Percentiles rank a stretch among this genome's conserved stretches.
These are phyloP conservation scores for Shiraia sp. DNA, from an alignment of 2,329 filamentous ascomycete genomes.

Conservation along the genomic window DNA sequence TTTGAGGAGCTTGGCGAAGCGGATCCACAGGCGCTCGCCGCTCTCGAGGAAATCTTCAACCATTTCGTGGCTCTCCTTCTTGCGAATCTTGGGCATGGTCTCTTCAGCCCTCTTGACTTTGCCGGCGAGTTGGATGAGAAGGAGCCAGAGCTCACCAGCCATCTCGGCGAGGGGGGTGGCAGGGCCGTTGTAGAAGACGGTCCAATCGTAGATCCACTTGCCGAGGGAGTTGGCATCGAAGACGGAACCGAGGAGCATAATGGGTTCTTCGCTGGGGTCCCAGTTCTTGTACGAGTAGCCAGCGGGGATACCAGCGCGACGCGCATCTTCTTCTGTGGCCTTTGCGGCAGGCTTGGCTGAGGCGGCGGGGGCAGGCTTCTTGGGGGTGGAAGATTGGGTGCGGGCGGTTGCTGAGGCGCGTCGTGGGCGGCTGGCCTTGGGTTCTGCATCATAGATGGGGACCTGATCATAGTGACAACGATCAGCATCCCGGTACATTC, in stretches of 20 bases:
- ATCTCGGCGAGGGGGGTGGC: slow-evolving; percentile 84
- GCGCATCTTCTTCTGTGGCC: slow-evolving; percentile 69
- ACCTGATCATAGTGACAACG: slow-evolving; percentile 54
- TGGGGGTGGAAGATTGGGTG: slow-evolving; percentile 46
- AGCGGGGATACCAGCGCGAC: slow-evolving; percentile 70
- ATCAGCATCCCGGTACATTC: slow-evolving; percentile 62
- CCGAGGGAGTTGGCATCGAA: slow-evolving; percentile 97
- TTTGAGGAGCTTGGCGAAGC: slow-evolving; percentile 85
- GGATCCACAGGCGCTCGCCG: slow-evolving; percentile 83
- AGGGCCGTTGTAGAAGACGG: slow-evolving; percentile 84
- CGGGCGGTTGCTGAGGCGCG: slow-evolving; percentile 59
- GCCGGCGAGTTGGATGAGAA: slow-evolving; percentile 89
- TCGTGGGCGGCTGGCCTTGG: slow-evolving; percentile 54
- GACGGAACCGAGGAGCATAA: slow-evolving; percentile 90
- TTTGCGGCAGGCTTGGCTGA: slow-evolving; percentile 47
- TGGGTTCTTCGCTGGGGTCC: slow-evolving; percentile 92
- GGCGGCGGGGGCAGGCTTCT: slow-evolving; percentile 34
- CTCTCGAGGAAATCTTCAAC: slow-evolving; percentile 89
- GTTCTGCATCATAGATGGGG: slow-evolving; percentile 51
- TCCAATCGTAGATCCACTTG: slow-evolving; percentile 99
- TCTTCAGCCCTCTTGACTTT: slow-evolving; percentile 93
- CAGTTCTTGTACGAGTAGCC: slow-evolving; percentile 98
- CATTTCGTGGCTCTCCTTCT: slow-evolving; percentile 73
- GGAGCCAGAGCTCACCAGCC: slow-evolving; percentile 91
- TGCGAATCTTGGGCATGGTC: slow-evolving; percentile 71